Base-by-base conservation (phyloP, 73 alveolate species). In the Paraurostyla sp. region DNA sequence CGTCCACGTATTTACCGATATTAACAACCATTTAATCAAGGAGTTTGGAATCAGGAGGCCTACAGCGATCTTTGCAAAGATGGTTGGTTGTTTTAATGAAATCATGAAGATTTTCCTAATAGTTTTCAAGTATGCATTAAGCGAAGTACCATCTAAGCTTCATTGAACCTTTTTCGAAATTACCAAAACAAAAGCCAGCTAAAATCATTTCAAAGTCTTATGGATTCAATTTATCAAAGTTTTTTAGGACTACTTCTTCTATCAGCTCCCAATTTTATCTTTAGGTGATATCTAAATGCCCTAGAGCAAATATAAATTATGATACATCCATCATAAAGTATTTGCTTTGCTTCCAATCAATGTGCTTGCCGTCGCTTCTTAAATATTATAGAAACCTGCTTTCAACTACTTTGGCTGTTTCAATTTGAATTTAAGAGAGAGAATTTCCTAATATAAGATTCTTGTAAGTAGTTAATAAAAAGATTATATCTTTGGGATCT, bases 81-180 rank as follows among this genome's bases (percentile, higher is more conserved):
- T 13, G 25, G 23, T 60, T 60, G 16, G 49, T 50, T 30, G 78
- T 50, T 29, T 60, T 60, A 9, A 60, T 60, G 32, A 30, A 60
- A 9, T 60, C 78, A 9, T 27, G 3, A 33, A 2, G 25, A 60
- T 60, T 60, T 6, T 33, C 49, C 32, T 25, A 9, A 60, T 9
- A 23, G 25, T 60, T 60, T 50, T 16, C 32, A 13, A 13, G 3
- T 13, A 60, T 32, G 25, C 78, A 60, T 4, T 13, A 45, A 29
- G 45, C 3, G 23, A 60, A 60, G 32, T 60, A 60, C 50, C 32
- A 29, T 9, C 78, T 7, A 2, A 60, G 23, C 25, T 60, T 60
- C 51, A 60, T 60, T 60, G 78, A 60, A 16, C 78, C 78, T 27
- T 60, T 60, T 25, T 60, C 78, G 50, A 60, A 60, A 9, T 45